Evolutionary conservation across 192 early-diverging fungal genomes (phyloP), one percentile per base, ranked within the genome.

Genomic region (Coemansia sp.): DNA sequence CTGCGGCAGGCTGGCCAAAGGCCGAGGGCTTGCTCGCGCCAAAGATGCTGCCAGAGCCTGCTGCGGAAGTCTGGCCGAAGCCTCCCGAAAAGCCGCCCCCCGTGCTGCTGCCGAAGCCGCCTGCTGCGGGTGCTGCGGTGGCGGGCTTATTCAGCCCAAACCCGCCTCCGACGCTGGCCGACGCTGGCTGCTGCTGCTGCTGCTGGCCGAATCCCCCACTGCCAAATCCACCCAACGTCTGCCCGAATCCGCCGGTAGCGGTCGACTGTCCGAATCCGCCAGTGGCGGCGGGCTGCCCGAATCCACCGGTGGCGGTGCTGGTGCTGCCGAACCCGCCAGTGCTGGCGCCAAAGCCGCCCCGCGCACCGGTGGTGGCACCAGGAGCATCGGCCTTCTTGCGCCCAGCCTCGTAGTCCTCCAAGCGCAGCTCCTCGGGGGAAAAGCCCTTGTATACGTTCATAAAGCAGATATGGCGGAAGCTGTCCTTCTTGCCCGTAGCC

Each of bases 391-490:
- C 41, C 61, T 74, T 83, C 68, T 94, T 95, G 57, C 94, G 93
- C 17, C 89, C 89, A 65, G 91, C 87, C 57, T 83, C 73, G 64
- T 98, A 98, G 73, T 98, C 96, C 84, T 93, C 89, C 3, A 93
- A 67, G 19, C 95, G 86, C 46, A 98, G 88, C 79, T 98, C 95
- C 83, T 98, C 95, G 42, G 90, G 87, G 19, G 93, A 96, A 70
- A 80, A 95, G 31, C 84, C 88, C 62, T 87, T 88, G 69, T 99
- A 99, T 17, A 84, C 88, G 11, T 89, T 88, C 95, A 96, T 97
- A 29, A 93, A 92, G 40, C 88, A 86, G 54, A 97, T 91, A 50
- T 85, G 82, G 37, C 89, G 87, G 64, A 89, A 91, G 19, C 84
- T 70, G 36, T 89, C 88, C 34, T 83, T 87, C 4, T 84, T 73